Base-by-base conservation (phyloP, 2,329 filamentous ascomycete species). In the Plenodomus biglobosus region DNA sequence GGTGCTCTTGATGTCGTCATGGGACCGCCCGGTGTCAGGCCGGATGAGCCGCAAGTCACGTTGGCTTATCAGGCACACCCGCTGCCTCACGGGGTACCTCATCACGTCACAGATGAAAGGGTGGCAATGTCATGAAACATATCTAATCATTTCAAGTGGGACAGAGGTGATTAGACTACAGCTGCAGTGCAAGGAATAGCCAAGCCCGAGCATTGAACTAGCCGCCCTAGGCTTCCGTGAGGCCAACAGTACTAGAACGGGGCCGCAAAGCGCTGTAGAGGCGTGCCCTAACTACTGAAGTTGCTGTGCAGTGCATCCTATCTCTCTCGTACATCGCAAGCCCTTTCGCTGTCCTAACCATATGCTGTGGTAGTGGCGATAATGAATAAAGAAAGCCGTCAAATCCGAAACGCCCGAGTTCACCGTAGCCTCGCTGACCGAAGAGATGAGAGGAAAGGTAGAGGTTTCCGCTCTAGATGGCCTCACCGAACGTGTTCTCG, bases 401-500 rank as follows among this genome's bases (percentile, higher is more conserved):
- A 54, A 47, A 57, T 61, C 61, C 68, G 58, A 58, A 64, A 68
- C 64, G 62, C 65, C 61, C 56, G 53, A 53, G 54, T 53, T 56
- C 56, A 56, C 55, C 58, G 57, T 59, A 58, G 59, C 58, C 46
- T 54, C 46, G 51, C 53, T 53, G 56, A 46, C 48, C 44, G 48
- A 53, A 46, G 52, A 57, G 50, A 55, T 47, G 55, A 49, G 51
- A 50, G 43, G 44, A 48, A 54, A 35, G 47, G 44, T 43, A 49
- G 43, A 44, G 24, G 46, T 17, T 40, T 40, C 48, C 46, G 50
- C 40, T 50, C 69, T 68, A 75, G 53, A 69, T 60, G 34, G 68
- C 72, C 65, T 76, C 73, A 59, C 94, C 94, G 71, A 99, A 99
- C 46, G 94, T 99, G 83, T 97, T 99, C 85, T 97, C 94, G 77